Evolutionary conservation across 1,284 basidiomycete species (phyloP).

Genomic region (Cryptococcus sp.): DNA sequence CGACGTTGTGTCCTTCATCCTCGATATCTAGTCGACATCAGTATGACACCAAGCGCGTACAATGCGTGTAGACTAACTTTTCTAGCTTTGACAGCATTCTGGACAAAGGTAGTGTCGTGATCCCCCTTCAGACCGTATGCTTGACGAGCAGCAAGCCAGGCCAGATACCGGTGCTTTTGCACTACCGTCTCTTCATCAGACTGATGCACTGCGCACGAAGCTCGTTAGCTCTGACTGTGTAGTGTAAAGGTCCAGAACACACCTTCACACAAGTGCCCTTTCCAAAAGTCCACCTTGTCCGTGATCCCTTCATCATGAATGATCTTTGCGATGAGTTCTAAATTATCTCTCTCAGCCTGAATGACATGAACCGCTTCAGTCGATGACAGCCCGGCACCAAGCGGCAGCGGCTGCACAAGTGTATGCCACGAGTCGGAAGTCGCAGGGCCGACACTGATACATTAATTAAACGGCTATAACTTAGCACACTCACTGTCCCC

Average conservation of each 20-base stretch:
- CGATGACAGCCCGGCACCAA: slow-evolving; percentile 6
- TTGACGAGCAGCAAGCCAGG: slow-evolving; percentile 23
- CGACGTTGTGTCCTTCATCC: slow-evolving; percentile 21
- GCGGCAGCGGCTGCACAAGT: not conserved
- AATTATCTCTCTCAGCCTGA: slow-evolving; percentile 21
- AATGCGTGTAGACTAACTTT: slow-evolving; percentile 13
- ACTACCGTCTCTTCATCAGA: slow-evolving; percentile 12
- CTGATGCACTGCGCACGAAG: not conserved
- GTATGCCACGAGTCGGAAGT: slow-evolving; percentile 3
- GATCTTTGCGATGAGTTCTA: slow-evolving; percentile 15
- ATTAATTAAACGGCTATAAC: not conserved
- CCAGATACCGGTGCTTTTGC: slow-evolving; percentile 13
- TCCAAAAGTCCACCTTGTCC: slow-evolving; percentile 25
- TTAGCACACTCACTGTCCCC: slow-evolving; percentile 8
- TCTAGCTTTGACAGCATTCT: slow-evolving; percentile 28
- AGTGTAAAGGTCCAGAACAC: not conserved
- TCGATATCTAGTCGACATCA: slow-evolving; percentile 9
- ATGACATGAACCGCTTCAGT: slow-evolving; percentile 17
- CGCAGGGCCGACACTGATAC: slow-evolving; percentile 4
- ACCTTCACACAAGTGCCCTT: slow-evolving; percentile 18
- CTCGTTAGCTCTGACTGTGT: not conserved
- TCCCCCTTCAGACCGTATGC: slow-evolving; percentile 17
- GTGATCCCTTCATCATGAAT: slow-evolving; percentile 14
- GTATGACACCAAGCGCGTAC: not conserved
- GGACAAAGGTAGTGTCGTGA: slow-evolving; percentile 22